Base-by-base conservation (phyloP, 106 monocot genomes). In the Apostasia ramifera region DNA sequence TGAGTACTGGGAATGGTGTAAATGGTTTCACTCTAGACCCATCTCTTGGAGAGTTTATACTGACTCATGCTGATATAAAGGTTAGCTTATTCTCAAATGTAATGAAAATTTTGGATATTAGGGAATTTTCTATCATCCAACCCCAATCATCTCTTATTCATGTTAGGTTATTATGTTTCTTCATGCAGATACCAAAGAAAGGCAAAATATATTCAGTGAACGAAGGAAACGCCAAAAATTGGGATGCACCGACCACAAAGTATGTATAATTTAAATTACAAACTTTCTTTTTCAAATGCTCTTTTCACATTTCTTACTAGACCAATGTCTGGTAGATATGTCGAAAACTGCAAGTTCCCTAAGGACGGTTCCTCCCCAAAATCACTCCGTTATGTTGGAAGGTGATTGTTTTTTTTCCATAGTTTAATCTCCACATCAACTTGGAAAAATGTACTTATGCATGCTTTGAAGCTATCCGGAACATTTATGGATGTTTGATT, bases 1-100 rank as follows among this genome's bases (percentile, higher is more conserved):
- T 97, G 52, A 97, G 89, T 73, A 87, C 79, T 53, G 92, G 97
- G 54, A 73, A 56, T 77, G 92, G 97, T 50, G 97, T 97, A 39
- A 92, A 97, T 75, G 92, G 97, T 55, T 97, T 92, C 77, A 97
- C 97, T 10, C 85, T 97, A 0, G 97, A 97, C 85, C 97, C 97
- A 53, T 92, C 97, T 74, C 97, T 97, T 71, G 97, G 97, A 61
- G 97, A 97, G 77, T 97, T 97, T 73, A 97, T 97, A 57, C 63
- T 97, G 73, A 97, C 97, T 62, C 97, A 97, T 81, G 75, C 89
- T 48, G 73, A 87, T 47, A 97, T 97, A 45, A 89, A 92, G 87
- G 97, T 97, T 38, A 56, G 12, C 10, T 65, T 65, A 2, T 14
- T 47, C 1, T 11, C 47, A 44, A 8, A 26, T 26, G 26, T 26